Percentiles rank a stretch among this genome's conserved stretches.
These are phyloP conservation scores for Cytauxzoon felis DNA, from an alignment of 169 alveolate species.

Conservation along the genomic window DNA sequence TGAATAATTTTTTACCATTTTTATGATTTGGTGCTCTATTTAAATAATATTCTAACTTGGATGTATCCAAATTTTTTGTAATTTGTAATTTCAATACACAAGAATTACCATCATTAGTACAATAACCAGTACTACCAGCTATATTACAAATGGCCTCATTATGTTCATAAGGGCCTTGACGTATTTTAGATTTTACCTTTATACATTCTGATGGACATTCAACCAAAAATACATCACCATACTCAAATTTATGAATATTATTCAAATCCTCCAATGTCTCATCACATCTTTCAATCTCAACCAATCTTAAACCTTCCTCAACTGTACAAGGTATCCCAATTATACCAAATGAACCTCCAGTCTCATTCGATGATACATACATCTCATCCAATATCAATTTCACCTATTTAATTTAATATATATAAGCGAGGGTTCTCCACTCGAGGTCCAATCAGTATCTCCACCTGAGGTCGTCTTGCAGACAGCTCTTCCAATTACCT, in stretches of 20 bases:
- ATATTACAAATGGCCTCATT: conserved; percentile 15
- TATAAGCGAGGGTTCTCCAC: too few species aligned
- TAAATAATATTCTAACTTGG: not conserved
- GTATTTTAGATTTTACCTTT: not conserved
- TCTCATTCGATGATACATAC: conserved; percentile 40
- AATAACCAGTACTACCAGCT: conserved; percentile 7
- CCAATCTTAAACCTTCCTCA: conserved; percentile 18
- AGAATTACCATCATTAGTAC: not conserved
- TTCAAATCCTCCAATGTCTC: conserved; percentile 30
- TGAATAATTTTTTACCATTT: conserved; percentile 1
- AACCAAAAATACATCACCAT: conserved; percentile 51
- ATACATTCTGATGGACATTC: conserved; percentile 49
- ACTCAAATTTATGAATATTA: conserved; percentile 33
- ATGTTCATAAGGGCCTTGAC: conserved; percentile 35
- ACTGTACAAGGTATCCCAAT: conserved; percentile 57
- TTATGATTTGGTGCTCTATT: conserved; percentile 11
- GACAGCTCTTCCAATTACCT: too few species aligned
- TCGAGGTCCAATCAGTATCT: too few species aligned
- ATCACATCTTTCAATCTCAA: conserved; percentile 48
- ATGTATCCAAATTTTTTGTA: not conserved
- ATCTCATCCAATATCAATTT: conserved; percentile 54
- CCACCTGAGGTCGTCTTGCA: too few species aligned
- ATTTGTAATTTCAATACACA: conserved; percentile 17
- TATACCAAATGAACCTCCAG: conserved; percentile 71
- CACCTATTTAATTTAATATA: too few species aligned